Evolutionary conservation across 164 flowering plant species (phyloP).

Genomic region (Kalanchoe fedtschenkoi): DNA sequence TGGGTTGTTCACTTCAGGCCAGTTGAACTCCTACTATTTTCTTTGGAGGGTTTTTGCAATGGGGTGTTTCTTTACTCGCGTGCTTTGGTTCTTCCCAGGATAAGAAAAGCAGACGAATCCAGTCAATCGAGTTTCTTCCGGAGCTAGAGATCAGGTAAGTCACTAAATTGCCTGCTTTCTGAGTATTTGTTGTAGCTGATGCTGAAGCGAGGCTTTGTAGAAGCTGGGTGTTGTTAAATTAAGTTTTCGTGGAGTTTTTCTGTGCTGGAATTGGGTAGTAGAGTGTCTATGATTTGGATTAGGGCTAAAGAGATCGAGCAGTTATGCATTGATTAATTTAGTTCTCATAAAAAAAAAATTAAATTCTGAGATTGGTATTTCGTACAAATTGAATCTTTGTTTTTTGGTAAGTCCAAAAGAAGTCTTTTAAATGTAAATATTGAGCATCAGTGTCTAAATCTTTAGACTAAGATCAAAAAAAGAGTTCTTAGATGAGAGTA

Average conservation of each 20-base stretch:
- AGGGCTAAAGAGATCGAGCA: too few relatives aligned
- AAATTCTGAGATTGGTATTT: not conserved
- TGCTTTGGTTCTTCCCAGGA: conserved; percentile 51
- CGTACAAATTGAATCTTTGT: not conserved
- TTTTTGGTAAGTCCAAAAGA: too few relatives aligned
- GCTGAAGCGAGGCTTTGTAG: not conserved
- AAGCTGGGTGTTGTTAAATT: not conserved
- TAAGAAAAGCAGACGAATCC: conserved; percentile 17
- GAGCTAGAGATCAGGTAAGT: conserved; percentile 23
- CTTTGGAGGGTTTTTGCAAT: conserved; percentile 13
- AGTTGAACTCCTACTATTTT: not conserved
- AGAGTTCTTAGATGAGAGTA: too few relatives aligned
- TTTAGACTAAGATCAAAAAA: too few relatives aligned
- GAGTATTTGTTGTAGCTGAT: conserved; percentile 5
- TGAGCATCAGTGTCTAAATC: too few relatives aligned
- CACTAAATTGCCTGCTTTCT: too few relatives aligned
- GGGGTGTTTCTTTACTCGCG: conserved; percentile 69
- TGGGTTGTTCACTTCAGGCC: not conserved
- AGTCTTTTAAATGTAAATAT: too few relatives aligned
- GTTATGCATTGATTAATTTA: not conserved
- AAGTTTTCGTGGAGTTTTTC: not conserved
- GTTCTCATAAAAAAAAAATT: not conserved
- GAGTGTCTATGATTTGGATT: not conserved
- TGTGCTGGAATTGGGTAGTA: not conserved
- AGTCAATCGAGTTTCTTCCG: conserved; percentile 16